A percentile compares a stretch with the other conserved stretches of the same genome.
Evolutionary conservation across 768 basidiomycete species (phyloP).

Genomic region (Cystofilobasidium bisporidii): DNA sequence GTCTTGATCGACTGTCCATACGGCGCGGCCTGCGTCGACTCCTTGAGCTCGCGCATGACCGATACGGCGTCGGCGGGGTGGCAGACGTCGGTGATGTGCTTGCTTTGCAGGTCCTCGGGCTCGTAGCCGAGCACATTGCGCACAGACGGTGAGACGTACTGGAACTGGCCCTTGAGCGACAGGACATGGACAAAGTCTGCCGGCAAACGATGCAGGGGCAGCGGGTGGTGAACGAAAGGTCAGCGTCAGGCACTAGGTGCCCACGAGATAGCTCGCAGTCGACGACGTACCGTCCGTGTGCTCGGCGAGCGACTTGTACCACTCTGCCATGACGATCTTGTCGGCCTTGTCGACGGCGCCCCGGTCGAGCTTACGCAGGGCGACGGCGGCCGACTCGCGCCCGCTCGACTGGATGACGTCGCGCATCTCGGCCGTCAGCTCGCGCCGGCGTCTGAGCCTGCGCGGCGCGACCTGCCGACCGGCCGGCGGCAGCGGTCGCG

Average conservation of each 20-base stretch:
- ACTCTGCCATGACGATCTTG: conserved; percentile 20
- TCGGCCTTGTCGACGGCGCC: not conserved
- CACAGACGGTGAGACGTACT: conserved; percentile 85
- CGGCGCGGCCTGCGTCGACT: conserved; percentile 38
- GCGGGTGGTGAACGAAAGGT: not conserved
- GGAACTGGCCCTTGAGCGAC: conserved; percentile 80
- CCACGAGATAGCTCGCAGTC: not conserved
- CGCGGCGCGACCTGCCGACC: conserved; percentile 10
- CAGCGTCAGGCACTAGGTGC: not conserved
- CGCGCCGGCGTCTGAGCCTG: not conserved
- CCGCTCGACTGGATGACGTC: conserved; percentile 9
- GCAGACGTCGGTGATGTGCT: conserved; percentile 66
- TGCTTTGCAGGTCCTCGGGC: conserved; percentile 70
- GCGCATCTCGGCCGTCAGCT: conserved; percentile 12
- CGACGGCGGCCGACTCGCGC: not conserved
- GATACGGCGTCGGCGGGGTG: conserved; percentile 84
- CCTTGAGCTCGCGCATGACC: conserved; percentile 70
- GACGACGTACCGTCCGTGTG: conserved; percentile 40
- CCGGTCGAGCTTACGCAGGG: conserved; percentile 1
- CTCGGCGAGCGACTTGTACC: conserved; percentile 36
- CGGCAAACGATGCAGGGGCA: not conserved
- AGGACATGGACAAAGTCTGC: conserved; percentile 80
- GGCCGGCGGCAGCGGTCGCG: conserved; percentile 17
- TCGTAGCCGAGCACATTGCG: conserved; percentile 72
- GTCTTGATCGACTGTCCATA: conserved; percentile 40